Evolutionary conservation across 2,329 filamentous ascomycete genomes (phyloP).

Genomic region (Hypoxylon sp.): DNA sequence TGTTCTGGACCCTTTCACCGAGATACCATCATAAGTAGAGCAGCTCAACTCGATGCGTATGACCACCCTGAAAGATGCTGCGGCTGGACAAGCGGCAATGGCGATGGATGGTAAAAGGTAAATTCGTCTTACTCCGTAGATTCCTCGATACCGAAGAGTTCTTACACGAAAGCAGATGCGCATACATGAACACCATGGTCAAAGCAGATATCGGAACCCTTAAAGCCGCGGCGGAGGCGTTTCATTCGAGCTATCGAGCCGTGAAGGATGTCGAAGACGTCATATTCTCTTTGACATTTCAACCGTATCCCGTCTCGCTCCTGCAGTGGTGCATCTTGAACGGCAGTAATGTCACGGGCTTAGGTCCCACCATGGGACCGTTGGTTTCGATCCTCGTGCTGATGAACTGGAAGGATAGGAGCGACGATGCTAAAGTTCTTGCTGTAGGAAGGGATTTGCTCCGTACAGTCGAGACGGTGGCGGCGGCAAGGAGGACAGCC

Average conservation of each 20-base stretch:
- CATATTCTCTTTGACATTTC: conserved; percentile 38
- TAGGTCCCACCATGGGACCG: conserved; percentile 33
- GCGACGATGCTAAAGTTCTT: conserved; percentile 38
- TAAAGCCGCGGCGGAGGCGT: no score
- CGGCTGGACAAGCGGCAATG: no score
- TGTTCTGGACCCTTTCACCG: conserved; percentile 33
- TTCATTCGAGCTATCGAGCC: no score
- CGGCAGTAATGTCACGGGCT: no score
- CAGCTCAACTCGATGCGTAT: not conserved
- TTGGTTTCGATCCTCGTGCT: conserved; percentile 36
- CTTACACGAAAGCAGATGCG: conserved; percentile 8
- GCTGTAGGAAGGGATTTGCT: conserved; percentile 20
- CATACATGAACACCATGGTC: conserved; percentile 32
- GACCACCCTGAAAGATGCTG: no score
- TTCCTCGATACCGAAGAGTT: not conserved
- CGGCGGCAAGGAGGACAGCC: conserved; percentile 22
- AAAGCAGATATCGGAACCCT: conserved; percentile 33
- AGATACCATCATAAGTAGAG: conserved; percentile 22
- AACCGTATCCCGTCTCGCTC: conserved; percentile 39
- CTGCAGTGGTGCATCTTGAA: conserved; percentile 22
- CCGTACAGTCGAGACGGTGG: conserved; percentile 32
- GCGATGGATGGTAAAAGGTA: no score
- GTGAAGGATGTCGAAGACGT: conserved; percentile 27
- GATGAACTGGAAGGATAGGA: conserved; percentile 35
- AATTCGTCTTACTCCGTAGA: no score